Evolutionary conservation across 78 protist species (phyloP).

Genomic region (Abeoforma whisleri): DNA sequence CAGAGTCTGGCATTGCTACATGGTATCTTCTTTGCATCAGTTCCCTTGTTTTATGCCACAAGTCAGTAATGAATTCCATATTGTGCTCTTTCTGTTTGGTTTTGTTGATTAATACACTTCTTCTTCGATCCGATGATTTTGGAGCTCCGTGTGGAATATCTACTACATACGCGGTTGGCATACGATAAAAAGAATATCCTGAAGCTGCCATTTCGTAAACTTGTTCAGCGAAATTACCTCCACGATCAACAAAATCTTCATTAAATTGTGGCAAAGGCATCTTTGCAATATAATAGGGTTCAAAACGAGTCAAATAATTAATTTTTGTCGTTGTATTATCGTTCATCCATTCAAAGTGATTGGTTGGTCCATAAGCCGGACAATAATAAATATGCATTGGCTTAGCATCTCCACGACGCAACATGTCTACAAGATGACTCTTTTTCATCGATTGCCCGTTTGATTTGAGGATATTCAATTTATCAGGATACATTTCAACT

Average conservation of each 20-base stretch:
- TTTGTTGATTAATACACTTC: no score
- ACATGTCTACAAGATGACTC: background rate
- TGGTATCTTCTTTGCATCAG: no score
- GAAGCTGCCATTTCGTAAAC: constrained; percentile 36
- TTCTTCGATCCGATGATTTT: no score
- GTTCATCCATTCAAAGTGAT: constrained; percentile 18
- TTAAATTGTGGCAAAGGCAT: constrained; percentile 18
- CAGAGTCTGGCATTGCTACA: no score
- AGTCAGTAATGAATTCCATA: no score
- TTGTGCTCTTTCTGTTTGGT: no score
- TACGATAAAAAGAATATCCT: constrained; percentile 25
- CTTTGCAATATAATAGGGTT: constrained; percentile 44
- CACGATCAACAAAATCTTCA: constrained; percentile 42
- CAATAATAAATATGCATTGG: constrained; percentile 43
- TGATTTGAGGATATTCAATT: background rate
- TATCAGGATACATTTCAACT: constrained; percentile 25
- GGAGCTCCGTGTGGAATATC: constrained; percentile 38
- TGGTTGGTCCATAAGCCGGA: constrained; percentile 45
- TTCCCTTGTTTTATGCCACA: no score
- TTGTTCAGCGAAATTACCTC: constrained; percentile 45
- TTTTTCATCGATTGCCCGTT: background rate
- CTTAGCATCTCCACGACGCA: background rate
- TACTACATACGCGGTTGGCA: constrained; percentile 26
- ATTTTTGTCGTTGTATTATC: background rate
- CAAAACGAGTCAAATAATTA: constrained; percentile 38